Evolutionary conservation across 208 protist species (phyloP).

Genomic region (Leishmania mexicana): DNA sequence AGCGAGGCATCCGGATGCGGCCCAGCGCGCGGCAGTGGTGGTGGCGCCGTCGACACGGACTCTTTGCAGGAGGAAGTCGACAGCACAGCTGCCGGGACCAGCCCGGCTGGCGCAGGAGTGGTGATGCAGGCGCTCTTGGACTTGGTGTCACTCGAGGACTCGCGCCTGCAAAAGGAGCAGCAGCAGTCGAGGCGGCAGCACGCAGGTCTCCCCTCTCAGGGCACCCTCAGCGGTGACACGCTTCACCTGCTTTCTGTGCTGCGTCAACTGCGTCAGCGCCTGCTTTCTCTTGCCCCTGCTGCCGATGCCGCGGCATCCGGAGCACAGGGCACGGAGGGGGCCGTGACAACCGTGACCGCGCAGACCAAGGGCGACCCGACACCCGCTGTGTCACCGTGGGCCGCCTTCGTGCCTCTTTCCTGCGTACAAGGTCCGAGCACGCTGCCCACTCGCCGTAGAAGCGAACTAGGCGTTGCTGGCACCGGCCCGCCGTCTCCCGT

Average conservation of each 20-base stretch:
- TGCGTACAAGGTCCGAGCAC: not conserved
- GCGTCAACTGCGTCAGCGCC: constrained; percentile 8
- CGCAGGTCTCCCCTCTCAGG: not conserved
- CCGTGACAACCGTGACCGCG: not conserved
- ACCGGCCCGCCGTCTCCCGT: not conserved
- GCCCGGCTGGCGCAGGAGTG: not conserved
- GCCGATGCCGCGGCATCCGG: not conserved
- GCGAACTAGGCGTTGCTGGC: too few species aligned
- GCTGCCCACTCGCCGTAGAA: not conserved
- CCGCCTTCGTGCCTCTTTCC: not conserved
- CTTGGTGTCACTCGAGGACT: constrained; percentile 19
- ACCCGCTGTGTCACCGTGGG: not conserved
- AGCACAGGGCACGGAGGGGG: not conserved
- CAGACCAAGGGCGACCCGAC: not conserved
- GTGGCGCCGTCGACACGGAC: not conserved
- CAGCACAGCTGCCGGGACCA: not conserved
- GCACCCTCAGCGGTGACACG: not conserved
- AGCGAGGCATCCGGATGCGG: not conserved
- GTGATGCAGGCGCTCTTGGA: constrained; percentile 23
- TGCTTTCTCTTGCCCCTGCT: not conserved
- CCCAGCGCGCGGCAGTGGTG: not conserved
- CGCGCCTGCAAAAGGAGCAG: constrained; percentile 8
- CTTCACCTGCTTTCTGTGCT: constrained; percentile 5
- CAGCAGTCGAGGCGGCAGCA: not conserved
- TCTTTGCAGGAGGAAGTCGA: not conserved